A percentile compares a stretch with the other conserved stretches of the same genome.
Conservation (phyloP, 192 early-diverging fungal genomes). For the Backusella circina region DNA sequence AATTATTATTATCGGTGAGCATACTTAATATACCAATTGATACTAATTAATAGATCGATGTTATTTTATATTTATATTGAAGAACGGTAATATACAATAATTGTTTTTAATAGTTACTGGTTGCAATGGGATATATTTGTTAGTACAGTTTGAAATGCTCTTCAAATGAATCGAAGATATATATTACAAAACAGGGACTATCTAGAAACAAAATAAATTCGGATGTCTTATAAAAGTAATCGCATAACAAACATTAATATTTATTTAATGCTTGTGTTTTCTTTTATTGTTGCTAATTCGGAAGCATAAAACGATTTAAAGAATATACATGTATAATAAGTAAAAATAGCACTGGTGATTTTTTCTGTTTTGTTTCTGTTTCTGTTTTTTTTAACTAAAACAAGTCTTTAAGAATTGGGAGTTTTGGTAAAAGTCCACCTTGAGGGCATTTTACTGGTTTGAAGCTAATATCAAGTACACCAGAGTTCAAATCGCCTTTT, state of each 20-base stretch:
- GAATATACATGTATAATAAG: neutral
- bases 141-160: neutral
- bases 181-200: neutral
- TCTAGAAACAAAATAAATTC: neutral
- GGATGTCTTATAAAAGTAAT: neutral
- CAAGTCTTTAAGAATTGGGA: neutral
- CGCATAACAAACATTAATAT: neutral
- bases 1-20: too few relatives aligned
- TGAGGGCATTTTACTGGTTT: conserved; percentile 17
- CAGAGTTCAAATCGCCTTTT: conserved; percentile 16
- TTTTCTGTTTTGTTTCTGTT: neutral
- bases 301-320: neutral
- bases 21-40: too few relatives aligned
- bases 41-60: too few relatives aligned
- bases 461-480: conserved; percentile 33
- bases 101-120: too few relatives aligned
- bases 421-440: neutral
- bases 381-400: neutral
- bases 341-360: neutral
- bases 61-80: too few relatives aligned
- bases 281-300: neutral
- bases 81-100: too few relatives aligned
- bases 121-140: neutral
- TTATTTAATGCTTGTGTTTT: neutral
- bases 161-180: neutral